These are phyloP conservation scores for Myrica gale DNA, from an alignment of 306 rosid species.

Conservation along the genomic window DNA sequence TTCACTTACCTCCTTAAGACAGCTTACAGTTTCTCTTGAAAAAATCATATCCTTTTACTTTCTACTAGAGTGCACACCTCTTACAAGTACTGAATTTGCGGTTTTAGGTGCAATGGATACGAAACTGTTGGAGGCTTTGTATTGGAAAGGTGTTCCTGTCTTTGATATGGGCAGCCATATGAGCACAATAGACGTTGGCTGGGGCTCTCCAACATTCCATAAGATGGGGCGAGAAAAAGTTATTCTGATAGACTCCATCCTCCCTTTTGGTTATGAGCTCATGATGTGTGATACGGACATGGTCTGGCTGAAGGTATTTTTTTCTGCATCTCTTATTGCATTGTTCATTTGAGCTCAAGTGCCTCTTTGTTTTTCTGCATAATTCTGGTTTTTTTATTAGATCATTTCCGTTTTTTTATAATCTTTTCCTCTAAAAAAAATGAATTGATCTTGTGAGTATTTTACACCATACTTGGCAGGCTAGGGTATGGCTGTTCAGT, in stretches of 20 bases:
- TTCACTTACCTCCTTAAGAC: slow-evolving; percentile 14
- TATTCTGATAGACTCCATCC: slow-evolving; percentile 72
- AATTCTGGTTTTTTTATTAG: background rate
- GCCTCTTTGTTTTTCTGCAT: background rate
- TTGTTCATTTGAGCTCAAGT: background rate
- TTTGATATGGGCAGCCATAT: slow-evolving; percentile 98
- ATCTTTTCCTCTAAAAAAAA: background rate
- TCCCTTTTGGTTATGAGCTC: slow-evolving; percentile 79
- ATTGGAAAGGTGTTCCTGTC: slow-evolving; percentile 88
- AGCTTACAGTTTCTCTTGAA: background rate
- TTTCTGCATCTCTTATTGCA: slow-evolving; percentile 18
- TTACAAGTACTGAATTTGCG: slow-evolving; percentile 31
- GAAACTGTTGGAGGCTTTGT: slow-evolving; percentile 85
- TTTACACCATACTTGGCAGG: background rate
- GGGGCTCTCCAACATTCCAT: slow-evolving; percentile 97
- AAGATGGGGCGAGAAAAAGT: slow-evolving; percentile 99
- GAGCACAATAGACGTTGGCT: slow-evolving; percentile 95
- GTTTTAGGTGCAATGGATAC: slow-evolving; percentile 95
- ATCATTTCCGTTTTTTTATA: no score
- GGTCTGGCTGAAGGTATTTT: slow-evolving; percentile 94
- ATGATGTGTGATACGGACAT: slow-evolving; percentile 99
- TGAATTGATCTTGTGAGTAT: background rate
- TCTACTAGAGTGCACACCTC: slow-evolving; percentile 16
- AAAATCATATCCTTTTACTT: background rate
- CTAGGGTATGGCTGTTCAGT: background rate